A percentile compares a stretch with the other conserved stretches of the same genome.
These are phyloP conservation scores for Pneumocystis carinii DNA, from an alignment of 1,139 yeast genomes.

Conservation along the genomic window DNA sequence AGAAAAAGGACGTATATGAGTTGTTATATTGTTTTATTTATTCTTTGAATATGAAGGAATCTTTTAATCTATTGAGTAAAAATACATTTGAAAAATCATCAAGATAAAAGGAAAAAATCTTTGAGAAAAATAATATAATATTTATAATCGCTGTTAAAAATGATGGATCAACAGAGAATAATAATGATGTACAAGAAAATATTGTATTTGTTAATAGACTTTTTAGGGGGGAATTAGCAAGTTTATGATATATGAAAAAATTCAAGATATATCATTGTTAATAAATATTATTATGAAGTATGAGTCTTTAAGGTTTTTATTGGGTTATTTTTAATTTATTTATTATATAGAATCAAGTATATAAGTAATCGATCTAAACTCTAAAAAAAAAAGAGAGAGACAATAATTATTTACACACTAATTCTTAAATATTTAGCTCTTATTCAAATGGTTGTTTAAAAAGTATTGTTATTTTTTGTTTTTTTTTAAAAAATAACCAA, in stretches of 20 bases:
- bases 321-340: background rate
- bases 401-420: background rate
- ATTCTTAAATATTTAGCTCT: background rate
- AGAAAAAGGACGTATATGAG: conserved; percentile 14
- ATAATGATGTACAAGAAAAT: background rate
- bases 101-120: conserved; percentile 4
- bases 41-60: conserved; percentile 1
- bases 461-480: background rate
- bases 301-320: background rate
- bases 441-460: background rate
- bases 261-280: conserved; percentile 12
- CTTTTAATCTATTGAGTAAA: conserved; percentile 5
- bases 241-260: conserved; percentile 11
- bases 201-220: conserved; percentile 3
- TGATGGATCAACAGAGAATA: background rate
- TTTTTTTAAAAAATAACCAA: background rate
- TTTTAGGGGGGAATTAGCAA: conserved; percentile 12
- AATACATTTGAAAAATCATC: conserved; percentile 2
- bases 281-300: conserved; percentile 1
- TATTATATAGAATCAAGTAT: background rate
- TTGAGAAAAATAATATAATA: background rate
- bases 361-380: background rate
- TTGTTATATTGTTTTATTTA: conserved; percentile 10
- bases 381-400: background rate
- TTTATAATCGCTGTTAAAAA: background rate